A percentile compares a stretch with the other conserved stretches of the same genome.
phyloP scores from a whole-genome alignment of 2,329 filamentous ascomycete genomes.

The Sporothrix pseudoabietina region DNA sequence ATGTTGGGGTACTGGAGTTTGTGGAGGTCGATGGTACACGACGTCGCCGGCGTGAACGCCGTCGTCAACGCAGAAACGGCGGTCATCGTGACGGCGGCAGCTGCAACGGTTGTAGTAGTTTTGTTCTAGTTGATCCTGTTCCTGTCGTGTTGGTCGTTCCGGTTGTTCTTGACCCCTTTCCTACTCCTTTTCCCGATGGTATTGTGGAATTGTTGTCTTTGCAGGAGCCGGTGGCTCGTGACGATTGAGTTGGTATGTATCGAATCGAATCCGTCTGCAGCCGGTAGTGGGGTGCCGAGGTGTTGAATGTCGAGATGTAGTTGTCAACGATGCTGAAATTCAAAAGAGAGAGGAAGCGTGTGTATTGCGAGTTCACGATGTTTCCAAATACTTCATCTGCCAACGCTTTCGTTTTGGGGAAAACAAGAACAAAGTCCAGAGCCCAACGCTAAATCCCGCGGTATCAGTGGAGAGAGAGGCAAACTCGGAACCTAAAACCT shows the following conservation, averaged over 20 bases:
- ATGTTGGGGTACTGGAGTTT: neutral
- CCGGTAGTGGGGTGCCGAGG: neutral
- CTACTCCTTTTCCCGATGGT: neutral
- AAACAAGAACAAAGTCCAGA: neutral
- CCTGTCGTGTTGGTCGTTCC: neutral
- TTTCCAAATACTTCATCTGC: neutral
- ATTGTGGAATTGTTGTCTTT: too few relatives aligned
- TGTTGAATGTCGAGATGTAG: neutral
- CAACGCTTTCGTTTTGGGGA: neutral
- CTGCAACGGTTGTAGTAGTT: neutral
- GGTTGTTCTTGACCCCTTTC: neutral
- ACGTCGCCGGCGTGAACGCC: slow-evolving; percentile 26
- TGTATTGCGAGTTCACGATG: neutral
- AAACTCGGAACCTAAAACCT: neutral
- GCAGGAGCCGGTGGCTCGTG: neutral
- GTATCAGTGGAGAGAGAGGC: neutral
- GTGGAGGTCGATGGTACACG: slow-evolving; percentile 27
- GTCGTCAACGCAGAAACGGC: slow-evolving; percentile 25
- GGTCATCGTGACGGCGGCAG: neutral
- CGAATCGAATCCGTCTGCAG: neutral
- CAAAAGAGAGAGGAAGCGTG: neutral
- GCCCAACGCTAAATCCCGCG: neutral
- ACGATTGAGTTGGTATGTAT: neutral
- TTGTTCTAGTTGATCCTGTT: neutral
- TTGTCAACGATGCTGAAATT: neutral